Base-by-base conservation (phyloP, 257 asterid species). In the Vinca minor region DNA sequence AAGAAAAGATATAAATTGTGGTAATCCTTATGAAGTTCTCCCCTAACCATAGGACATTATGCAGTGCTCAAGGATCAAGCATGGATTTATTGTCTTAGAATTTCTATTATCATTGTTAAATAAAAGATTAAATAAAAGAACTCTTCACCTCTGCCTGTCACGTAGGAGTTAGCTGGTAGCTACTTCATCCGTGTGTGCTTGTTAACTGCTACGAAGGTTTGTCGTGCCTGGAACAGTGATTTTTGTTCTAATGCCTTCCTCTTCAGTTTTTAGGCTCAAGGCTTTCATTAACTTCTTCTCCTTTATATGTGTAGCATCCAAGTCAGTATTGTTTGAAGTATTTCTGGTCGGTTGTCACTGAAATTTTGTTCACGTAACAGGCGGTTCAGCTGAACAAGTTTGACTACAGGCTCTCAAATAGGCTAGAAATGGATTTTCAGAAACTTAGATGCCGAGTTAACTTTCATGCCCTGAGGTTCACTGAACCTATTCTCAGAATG, bases 381-480 rank as follows among this genome's bases (percentile, higher is more conserved):
- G 99, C 96, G 72, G 82, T 93, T 65, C 88, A 83, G 83, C 77
- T 93, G 79, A 86, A 84, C 81, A 93, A 89, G 76, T 93, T 83
- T 66, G 97, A 93, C 78, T 93, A 93, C 63, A 88, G 97, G 71
- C 99, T 93, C 79, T 73, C 99, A 68, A 93, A 89, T 82, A 84
- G 70, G 79, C 74, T 93, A 82, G 81, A 77, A 62, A 67, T 76
- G 20, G 99, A 93, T 62, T 74, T 85, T 68, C 99, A 93, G 77
- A 93, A 85, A 85, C 97, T 93, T 71, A 78, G 99, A 69, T 89
- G 99, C 76, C 83, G 97, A 82, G 96, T 83, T 56, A 93, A 93
- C 66, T 93, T 87, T 80, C 99, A 89, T 49, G 94, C 99, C 26
- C 79, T 93, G 76, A 93, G 76, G 84, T 93, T 93, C 85, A 86